Evolutionary conservation across 1,284 basidiomycete species (phyloP), one percentile per base, ranked within the genome.

Genomic region (Malassezia globosa): DNA sequence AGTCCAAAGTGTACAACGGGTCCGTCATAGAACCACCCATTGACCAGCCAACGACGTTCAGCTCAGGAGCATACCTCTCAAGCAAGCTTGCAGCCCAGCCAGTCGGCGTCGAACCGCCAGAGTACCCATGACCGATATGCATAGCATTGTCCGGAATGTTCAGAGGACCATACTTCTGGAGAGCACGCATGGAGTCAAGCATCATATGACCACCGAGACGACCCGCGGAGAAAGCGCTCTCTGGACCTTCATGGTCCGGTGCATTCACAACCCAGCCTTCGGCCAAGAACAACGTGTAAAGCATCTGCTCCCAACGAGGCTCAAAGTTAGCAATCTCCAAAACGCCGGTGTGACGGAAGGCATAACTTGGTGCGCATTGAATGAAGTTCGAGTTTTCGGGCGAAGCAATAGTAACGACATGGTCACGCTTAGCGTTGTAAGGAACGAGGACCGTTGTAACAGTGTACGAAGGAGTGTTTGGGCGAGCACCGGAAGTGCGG

Each of bases 221-320:
- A 5, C 64, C 64, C 36, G 61, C 62, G 21, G 63, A 58, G 42
- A 59, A 61, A 4, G 56, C 54, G 3, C 48, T 37, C 2, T 45
- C 48, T 14, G 46, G 47, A 11, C 66, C 66, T 34, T 64, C 59
- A 48, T 63, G 57, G 42, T 69, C 66, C 18, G 65, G 37, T 10
- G 58, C 54, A 18, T 60, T 59, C 7, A 66, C 66, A 37, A 66
- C 59, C 55, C 59, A 66, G 39, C 66, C 66, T 29, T 58, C 45
- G 23, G 59, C 57, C 7, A 68, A 44, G 35, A 45, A 58, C 16
- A 60, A 57, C 2, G 48, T 58, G 35, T 64, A 55, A 31, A 67
- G 54, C 40, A 63, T 41, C 47, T 64, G 61, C 48, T 67, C 64
- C 50, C 54, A 44, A 14, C 44, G 37, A 13, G 54, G 54, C 18